Evolutionary conservation across 2,329 filamentous ascomycete genomes (phyloP).

Genomic region (Talaromyces sp.): DNA sequence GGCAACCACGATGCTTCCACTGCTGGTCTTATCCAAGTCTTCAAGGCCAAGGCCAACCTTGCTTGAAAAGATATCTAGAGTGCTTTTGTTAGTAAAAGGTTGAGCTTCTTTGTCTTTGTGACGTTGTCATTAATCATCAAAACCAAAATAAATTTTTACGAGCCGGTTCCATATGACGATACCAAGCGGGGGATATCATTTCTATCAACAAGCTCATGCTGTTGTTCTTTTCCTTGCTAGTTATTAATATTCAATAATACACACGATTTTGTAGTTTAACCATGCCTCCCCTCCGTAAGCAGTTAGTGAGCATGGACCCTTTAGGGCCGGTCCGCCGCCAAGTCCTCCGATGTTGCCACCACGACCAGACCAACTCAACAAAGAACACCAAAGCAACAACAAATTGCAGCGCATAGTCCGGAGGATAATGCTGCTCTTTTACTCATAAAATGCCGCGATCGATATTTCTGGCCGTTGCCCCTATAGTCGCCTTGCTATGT

Average conservation of each 20-base stretch:
- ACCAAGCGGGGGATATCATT: background rate
- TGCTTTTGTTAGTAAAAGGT: background rate
- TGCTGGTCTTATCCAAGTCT: conserved; percentile 80
- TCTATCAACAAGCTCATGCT: background rate
- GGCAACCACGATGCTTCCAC: conserved; percentile 80
- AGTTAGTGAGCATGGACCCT: background rate
- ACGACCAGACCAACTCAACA: background rate
- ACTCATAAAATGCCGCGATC: background rate
- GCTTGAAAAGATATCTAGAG: conserved; percentile 17
- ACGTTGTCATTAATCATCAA: background rate
- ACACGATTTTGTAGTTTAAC: background rate
- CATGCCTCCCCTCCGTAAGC: background rate
- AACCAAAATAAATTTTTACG: background rate
- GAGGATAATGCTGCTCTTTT: background rate
- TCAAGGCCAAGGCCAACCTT: conserved; percentile 68
- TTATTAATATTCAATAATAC: background rate
- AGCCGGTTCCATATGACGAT: background rate
- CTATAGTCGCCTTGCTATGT: conserved; percentile 13
- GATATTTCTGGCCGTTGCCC: background rate
- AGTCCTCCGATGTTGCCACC: background rate
- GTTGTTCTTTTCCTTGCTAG: background rate
- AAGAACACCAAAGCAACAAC: background rate
- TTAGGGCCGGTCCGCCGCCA: background rate
- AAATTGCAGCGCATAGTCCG: background rate
- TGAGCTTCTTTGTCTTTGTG: background rate